phyloP scores from a whole-genome alignment of 306 rosid genomes.

The Morella rubra region DNA sequence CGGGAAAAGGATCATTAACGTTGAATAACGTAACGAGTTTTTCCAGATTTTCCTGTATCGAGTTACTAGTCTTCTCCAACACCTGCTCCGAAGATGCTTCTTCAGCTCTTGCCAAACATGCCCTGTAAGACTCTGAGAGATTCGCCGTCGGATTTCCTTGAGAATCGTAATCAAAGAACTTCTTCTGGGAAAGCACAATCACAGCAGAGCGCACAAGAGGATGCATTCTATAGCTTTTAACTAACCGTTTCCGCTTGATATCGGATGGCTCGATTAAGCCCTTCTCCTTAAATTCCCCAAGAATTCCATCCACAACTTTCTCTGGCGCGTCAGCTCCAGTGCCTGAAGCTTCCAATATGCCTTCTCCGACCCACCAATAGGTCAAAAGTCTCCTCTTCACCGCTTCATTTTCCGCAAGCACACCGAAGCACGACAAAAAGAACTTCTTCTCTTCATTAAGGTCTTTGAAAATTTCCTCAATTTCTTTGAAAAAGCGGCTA shows the following conservation, averaged over 20 bases:
- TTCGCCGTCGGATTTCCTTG: neutral
- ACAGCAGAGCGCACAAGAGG: conserved; percentile 33
- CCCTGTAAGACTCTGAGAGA: neutral
- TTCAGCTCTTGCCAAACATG: neutral
- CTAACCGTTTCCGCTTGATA: neutral
- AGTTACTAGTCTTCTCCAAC: too few species aligned
- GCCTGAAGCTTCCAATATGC: neutral
- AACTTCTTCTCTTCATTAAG: neutral
- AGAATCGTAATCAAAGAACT: conserved; percentile 15
- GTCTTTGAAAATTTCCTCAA: neutral
- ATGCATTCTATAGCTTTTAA: conserved; percentile 17
- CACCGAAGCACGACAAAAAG: conserved; percentile 17
- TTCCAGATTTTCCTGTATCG: neutral
- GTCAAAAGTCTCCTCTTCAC: conserved; percentile 32
- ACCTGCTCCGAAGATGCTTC: neutral
- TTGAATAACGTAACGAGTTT: conserved; percentile 5
- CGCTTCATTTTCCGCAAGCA: conserved; percentile 19
- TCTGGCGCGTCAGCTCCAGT: neutral
- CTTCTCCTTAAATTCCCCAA: neutral
- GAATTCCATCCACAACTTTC: neutral
- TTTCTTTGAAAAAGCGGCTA: neutral
- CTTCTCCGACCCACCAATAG: conserved; percentile 35
- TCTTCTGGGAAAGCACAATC: neutral
- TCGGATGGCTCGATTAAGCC: conserved; percentile 29
- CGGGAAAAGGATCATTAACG: conserved; percentile 34